These are phyloP conservation scores for Claviceps sorghi DNA, from an alignment of 2,329 filamentous ascomycete species.

Conservation along the genomic window DNA sequence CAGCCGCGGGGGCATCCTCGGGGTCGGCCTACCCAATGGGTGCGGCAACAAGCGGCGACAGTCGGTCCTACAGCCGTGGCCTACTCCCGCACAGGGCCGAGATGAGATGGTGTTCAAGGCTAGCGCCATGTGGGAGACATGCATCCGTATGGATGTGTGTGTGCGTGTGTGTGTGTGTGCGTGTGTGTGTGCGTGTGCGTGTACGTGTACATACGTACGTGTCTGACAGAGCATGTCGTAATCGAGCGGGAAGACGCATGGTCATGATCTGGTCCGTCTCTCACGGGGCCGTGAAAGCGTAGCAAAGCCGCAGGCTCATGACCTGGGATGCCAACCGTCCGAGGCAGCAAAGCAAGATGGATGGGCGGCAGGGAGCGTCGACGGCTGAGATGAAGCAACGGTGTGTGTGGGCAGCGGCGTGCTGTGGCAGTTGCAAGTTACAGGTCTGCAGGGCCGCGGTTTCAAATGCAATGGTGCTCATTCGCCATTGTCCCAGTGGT, in stretches of 20 bases:
- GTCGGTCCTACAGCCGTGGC: too few species aligned
- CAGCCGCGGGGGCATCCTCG: too few species aligned
- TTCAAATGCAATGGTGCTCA: neutral
- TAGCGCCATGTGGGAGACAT: neutral
- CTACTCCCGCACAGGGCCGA: neutral
- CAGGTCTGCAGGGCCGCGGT: neutral
- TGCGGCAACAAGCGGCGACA: neutral
- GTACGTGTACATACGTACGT: too few species aligned
- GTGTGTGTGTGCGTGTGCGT: too few species aligned
- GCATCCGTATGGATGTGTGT: too few species aligned
- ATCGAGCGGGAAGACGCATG: neutral
- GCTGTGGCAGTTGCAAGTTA: too few species aligned
- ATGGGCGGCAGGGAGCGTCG: too few species aligned
- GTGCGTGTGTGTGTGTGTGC: too few species aligned
- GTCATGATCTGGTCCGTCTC: neutral
- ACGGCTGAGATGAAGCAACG: too few species aligned
- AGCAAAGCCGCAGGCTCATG: neutral
- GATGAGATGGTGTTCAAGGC: slow-evolving; percentile 1
- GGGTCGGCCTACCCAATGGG: neutral
- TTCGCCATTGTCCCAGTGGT: neutral
- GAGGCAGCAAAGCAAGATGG: too few species aligned
- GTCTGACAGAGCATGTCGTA: neutral
- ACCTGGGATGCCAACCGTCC: too few species aligned
- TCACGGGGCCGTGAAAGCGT: neutral
- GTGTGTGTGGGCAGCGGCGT: too few species aligned